Base-by-base conservation (phyloP, 2,329 filamentous ascomycete genomes). In the Aureobasidium sp. region DNA sequence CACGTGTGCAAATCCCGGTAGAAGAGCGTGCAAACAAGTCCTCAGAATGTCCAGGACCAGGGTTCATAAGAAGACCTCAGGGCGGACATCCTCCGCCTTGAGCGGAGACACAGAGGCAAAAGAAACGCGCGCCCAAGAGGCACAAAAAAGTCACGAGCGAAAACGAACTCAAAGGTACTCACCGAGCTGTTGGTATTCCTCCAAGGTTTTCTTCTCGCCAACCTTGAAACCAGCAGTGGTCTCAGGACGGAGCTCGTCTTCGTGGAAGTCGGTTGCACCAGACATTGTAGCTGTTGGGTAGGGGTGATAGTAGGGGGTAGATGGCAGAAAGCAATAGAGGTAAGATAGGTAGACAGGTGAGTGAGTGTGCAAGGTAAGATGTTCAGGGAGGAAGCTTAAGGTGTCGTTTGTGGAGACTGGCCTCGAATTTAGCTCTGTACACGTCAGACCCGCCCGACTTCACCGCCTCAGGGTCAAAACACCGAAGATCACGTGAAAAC, bases 151-250 rank as follows among this genome's bases (percentile, higher is more conserved):
- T 45, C 54, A 48, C 12, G 35, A n/a, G n/a, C 3, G 11, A 50
- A 49, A 60, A 60, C 17, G 29, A 49, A 45, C 57, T 60, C 40
- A 56, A 47, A 53, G 14, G 17, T 17, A 65, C 66, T 63, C 64
- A 74, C 72, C 94, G 78, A 99, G 88, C 76, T 96, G 82, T 73
- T 93, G 84, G 79, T 97, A 97, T 77, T 97, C 90, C 67, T 93
- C 90, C 72, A 99, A 83, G 70, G 90, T 95, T 85, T 97, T 96
- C 87, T 97, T 97, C 85, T 97, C 91, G 68, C 91, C 92, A 73
- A 97, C 89, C 85, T 95, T 97, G 87, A 97, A 97, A 74, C 93
- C 93, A 79, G 92, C 87, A 68, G 92, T 97, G 79, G 88, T 84
- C 80, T 94, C 89, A 66, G 91, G 88, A 76, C 89, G 81, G 68